Base-by-base conservation (phyloP, 2,329 filamentous ascomycete genomes). In the Fusarium liriodendri region DNA sequence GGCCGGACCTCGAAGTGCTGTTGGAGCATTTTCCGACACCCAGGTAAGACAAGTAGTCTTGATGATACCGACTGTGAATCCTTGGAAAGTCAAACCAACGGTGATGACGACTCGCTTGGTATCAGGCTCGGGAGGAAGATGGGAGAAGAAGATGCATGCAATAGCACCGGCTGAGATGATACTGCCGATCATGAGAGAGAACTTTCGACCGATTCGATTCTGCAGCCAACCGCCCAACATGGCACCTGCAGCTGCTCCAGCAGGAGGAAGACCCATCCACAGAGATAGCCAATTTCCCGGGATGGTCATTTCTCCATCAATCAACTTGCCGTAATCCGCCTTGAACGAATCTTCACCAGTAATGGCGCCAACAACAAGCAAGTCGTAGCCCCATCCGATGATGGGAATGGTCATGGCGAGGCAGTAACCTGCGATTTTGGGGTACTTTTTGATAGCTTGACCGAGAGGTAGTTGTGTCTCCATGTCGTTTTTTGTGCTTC, bases 41-140 rank as follows among this genome's bases (percentile, higher is more conserved):
- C 97, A 79, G 1, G 79, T 79, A 11, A 79, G 67, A 25, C 72
- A 75, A 1, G 74, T 77, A 1, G 76, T 74, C n/a, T 74, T 78
- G 37, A 80, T 72, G 1, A 76, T 62, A 10, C 78, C 78, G 2
- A 80, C 75, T 0, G 79, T 71, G 6, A 78, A 66, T 2, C 79
- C 80, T 4, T 82, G 79, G 0, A 81, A 62, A 0, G 72, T 71
- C 57, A 78, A 65, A 0, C 80, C 80, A 2, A 57, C 72, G 0
- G 76, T 76, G n/a, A 81, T 74, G 35, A 80, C 52, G n/a, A 67
- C 67, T 0, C 80, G 68, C 55, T 74, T 80, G 0, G 47, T 52
- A 1, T 67, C 25, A 1, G 74, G 38, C 2, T 63, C 25, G 0
- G 64, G 38, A 0, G 70, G 71, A 0, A 78, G 32, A 27, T 76